Base-by-base conservation (phyloP, 2,329 filamentous ascomycete species). In the Laburnicola sp. region DNA sequence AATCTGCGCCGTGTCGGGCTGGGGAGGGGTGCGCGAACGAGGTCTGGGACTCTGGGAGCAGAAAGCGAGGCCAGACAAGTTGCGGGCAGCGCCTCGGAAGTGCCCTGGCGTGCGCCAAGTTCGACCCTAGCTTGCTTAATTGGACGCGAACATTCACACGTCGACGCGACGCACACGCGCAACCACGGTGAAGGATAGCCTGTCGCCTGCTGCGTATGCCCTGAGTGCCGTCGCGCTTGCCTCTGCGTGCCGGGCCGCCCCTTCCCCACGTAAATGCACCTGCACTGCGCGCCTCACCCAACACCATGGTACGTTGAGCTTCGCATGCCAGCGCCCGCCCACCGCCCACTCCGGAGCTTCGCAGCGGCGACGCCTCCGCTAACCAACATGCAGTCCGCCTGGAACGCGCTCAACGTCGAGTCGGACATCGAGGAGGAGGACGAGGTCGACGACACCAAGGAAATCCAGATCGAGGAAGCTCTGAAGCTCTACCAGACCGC, bases 391-490 rank as follows among this genome's bases (percentile, higher is more conserved):
- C 52, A 74, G 72, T 70, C 72, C 32, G 81, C 84, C 64, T 97
- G 95, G 76, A 85, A 87, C 65, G 90, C 93, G 46, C 86, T 97
- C 73, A 99, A 99, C 71, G 84, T 97, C 75, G 92, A 97, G 74
- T 88, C 90, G 7, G 94, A 97, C 75, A 90, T 95, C 67, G 89
- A 90, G 51, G 79, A 87, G 58, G 91, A 96, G 69, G 90, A 96
- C 64, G 92, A 97, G 74, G 79, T 96, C 66, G 94, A 99, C 71
- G 91, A 94, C 65, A 96, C 92, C 30, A 94, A 93, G 71, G 93
- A 97, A 73, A 86, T 99, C 45, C 92, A 96, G 80, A 93, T 97
- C 66, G 94, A 99, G 66, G 94, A 99, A 76, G 92, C 94, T 41
- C 79, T 99, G 56, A 97, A 97, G 75, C 83, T 93, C 31, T 99